phyloP scores from a whole-genome alignment of 768 basidiomycete species.

The Amanita subjunquillea region DNA sequence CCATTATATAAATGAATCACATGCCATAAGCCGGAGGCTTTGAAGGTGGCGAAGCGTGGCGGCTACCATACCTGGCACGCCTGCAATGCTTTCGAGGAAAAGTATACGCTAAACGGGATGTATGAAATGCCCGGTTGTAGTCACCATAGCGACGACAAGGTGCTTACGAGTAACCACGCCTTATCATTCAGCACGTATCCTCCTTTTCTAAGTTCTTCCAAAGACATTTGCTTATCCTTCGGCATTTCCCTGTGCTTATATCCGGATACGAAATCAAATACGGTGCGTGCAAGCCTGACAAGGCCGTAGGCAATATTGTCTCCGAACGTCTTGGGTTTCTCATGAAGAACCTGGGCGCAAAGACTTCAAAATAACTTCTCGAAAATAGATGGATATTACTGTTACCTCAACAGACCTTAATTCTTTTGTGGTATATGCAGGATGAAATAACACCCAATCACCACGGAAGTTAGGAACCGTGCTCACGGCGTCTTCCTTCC shows the following conservation, averaged over 20 bases:
- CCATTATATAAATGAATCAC: conserved; percentile 8
- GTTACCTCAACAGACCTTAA: conserved; percentile 60
- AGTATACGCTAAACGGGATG: conserved; percentile 31
- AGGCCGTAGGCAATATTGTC: conserved; percentile 68
- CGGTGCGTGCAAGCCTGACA: conserved; percentile 47
- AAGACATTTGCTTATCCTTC: conserved; percentile 47
- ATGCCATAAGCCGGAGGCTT: conserved; percentile 81
- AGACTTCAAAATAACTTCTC: not conserved
- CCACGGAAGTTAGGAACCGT: conserved; percentile 51
- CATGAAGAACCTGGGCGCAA: conserved; percentile 52
- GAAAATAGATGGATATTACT: not conserved
- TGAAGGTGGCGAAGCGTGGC: conserved; percentile 80
- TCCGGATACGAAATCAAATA: conserved; percentile 78
- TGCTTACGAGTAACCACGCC: conserved; percentile 65
- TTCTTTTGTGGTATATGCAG: conserved; percentile 76
- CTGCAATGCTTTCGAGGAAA: conserved; percentile 82
- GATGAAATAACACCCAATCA: conserved; percentile 91
- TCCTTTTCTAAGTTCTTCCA: conserved; percentile 62
- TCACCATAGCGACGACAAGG: not conserved
- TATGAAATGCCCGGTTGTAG: not conserved
- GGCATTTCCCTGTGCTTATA: conserved; percentile 73
- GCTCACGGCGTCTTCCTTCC: conserved; percentile 35
- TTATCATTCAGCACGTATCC: conserved; percentile 67
- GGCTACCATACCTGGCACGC: conserved; percentile 94
- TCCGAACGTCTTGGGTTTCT: conserved; percentile 47